Evolutionary conservation across 169 alveolate species (phyloP), one percentile per base, ranked within the genome.

Genomic region (Cryptosporidium parvum): DNA sequence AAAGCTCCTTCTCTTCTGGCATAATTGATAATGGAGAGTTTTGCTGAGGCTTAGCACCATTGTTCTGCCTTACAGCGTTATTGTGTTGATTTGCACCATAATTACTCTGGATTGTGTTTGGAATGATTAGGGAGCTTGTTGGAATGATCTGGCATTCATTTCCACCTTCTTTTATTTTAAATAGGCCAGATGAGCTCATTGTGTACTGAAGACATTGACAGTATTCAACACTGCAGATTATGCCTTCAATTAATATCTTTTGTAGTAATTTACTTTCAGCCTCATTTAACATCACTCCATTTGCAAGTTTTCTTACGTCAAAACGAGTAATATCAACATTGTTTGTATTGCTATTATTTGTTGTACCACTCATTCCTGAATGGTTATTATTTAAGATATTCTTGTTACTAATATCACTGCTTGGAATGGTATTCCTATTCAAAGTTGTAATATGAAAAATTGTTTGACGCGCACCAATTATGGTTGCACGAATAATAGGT

Each of bases 401-500:
- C 58, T 73, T 73, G n/a, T 73, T 73, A 73, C 23, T 35, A 18
- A 35, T 31, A 35, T 52, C 37, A 23, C 72, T 16, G 42, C 42
- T 37, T 33, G 56, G 4, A 18, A 35, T 18, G 7, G 61, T 18
- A 42, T 33, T 59, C 10, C 52, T 80, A 29, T 80, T 80, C 35
- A 80, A 31, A 39, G 89, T 80, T 59, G 89, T 80, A 42, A 80
- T 80, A 26, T 80, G 89, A 26, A 80, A 80, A 9, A 80, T 58
- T 5, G 89, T 80, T 26, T 80, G 89, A 12, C 89, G 52, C n/a
- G 75, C 89, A 21, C 89, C 89, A 39, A 80, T 80, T 23, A 80
- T 80, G 0, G 75, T 65, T 5, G 89, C 89, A 21, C 89, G 73
- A 31, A 80, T 29, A 61, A 80, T 80, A 44, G 89, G 89, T 21